Evolutionary conservation across 2,329 filamentous ascomycete genomes (phyloP).

Genomic region (Colletotrichum theobromicola): DNA sequence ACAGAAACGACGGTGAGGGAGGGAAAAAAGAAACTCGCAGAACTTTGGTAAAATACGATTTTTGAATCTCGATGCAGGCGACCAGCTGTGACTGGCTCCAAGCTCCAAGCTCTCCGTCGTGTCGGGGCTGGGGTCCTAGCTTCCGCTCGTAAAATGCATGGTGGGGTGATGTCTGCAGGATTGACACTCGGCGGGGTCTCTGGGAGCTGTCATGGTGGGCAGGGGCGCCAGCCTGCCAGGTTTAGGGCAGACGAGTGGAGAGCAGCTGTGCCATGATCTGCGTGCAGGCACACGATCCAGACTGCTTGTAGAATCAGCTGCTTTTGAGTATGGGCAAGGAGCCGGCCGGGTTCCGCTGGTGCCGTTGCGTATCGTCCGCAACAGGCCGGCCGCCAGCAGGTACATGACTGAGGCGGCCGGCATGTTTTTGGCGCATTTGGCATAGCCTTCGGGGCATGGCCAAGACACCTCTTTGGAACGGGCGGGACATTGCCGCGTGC

Average conservation of each 20-base stretch:
- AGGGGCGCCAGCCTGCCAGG: neutral
- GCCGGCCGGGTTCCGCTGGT: neutral
- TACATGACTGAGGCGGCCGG: neutral
- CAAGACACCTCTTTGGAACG: neutral
- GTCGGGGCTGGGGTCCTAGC: conserved; percentile 14
- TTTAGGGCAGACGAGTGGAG: neutral
- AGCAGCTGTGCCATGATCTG: neutral
- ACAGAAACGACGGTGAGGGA: neutral
- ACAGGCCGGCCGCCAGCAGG: neutral
- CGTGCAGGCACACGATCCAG: conserved; percentile 1
- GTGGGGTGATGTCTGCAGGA: conserved; percentile 22
- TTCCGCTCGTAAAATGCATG: neutral
- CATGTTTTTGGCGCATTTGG: neutral
- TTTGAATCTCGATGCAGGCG: neutral
- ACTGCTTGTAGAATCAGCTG: conserved; percentile 4
- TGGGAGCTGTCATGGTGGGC: neutral
- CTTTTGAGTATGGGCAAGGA: conserved; percentile 6
- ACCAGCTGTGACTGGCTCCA: neutral
- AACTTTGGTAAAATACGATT: neutral
- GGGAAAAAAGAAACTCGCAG: neutral
- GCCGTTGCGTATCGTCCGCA: neutral
- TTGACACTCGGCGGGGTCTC: conserved; percentile 12
- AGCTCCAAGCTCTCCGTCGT: neutral
- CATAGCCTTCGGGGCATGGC: neutral
- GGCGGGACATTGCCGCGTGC: neutral